Evolutionary conservation across 2,329 filamentous ascomycete genomes (phyloP).

Genomic region (Colletotrichum phormii): DNA sequence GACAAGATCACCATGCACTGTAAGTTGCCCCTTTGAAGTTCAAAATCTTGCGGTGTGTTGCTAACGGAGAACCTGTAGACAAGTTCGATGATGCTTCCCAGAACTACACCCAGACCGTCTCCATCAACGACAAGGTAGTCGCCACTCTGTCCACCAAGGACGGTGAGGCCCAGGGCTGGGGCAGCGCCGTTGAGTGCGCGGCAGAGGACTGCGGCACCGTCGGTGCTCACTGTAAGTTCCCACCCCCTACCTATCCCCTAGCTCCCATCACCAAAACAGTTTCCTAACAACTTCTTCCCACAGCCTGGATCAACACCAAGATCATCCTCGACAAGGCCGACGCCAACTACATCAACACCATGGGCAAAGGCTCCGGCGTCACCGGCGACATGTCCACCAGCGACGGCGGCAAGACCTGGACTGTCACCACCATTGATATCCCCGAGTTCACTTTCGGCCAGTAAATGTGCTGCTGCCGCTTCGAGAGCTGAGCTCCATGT

Average conservation of each 20-base stretch:
- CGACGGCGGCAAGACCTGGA: constrained; percentile 33
- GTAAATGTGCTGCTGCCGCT: neutral
- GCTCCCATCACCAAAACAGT: too few species aligned
- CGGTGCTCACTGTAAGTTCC: constrained; percentile 22
- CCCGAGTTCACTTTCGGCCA: constrained; percentile 30
- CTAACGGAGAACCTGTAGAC: neutral
- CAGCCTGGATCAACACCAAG: constrained; percentile 33
- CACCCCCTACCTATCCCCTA: neutral
- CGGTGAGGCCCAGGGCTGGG: constrained; percentile 55
- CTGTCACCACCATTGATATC: constrained; percentile 28
- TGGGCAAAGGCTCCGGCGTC: constrained; percentile 30
- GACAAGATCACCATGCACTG: constrained; percentile 36
- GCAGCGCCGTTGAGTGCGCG: constrained; percentile 68
- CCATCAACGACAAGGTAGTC: constrained; percentile 42
- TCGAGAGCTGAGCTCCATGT: neutral
- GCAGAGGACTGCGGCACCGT: constrained; percentile 78
- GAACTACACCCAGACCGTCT: constrained; percentile 34
- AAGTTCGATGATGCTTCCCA: constrained; percentile 29
- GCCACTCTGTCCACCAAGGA: constrained; percentile 58
- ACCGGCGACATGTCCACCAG: constrained; percentile 28
- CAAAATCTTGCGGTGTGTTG: neutral
- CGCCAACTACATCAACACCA: constrained; percentile 29
- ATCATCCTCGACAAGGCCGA: constrained; percentile 33
- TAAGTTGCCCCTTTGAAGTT: neutral
- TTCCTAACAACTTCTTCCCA: neutral